Percentiles rank a stretch among this genome's conserved stretches.
Conservation (phyloP, 1,284 basidiomycete species). For the Microbotryum violaceum region DNA sequence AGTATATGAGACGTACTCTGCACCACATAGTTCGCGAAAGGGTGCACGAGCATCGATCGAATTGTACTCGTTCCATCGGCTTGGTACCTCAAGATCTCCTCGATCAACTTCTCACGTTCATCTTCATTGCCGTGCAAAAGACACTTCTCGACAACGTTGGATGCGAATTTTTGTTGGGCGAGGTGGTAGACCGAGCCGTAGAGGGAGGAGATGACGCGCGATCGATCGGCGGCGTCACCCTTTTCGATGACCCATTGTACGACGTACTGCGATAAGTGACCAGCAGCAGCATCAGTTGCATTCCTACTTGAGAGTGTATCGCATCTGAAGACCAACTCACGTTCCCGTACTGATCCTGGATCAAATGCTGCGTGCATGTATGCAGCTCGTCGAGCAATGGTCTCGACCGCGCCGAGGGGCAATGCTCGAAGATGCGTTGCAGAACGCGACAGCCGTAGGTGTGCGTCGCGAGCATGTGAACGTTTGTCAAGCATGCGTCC, state of each 20-base stretch:
- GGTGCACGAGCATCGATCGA: slow-evolving; percentile 27
- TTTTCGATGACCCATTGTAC: slow-evolving; percentile 80
- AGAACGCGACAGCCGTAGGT: slow-evolving; percentile 93
- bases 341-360: slow-evolving; percentile 44
- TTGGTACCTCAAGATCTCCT: slow-evolving; percentile 41
- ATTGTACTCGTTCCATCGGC: slow-evolving; percentile 31
- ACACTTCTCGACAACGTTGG: slow-evolving; percentile 77
- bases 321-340: slow-evolving; percentile 1
- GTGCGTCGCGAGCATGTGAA: slow-evolving; percentile 78
- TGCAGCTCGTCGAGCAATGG: slow-evolving; percentile 75
- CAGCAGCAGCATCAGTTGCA: background rate
- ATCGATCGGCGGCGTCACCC: slow-evolving; percentile 62
- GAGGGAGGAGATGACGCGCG: slow-evolving; percentile 61
- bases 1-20: slow-evolving; percentile 14
- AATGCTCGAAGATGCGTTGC: slow-evolving; percentile 83
- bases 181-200: slow-evolving; percentile 66
- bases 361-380: slow-evolving; percentile 24
- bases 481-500: slow-evolving; percentile 67
- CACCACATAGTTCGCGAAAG: slow-evolving; percentile 31
- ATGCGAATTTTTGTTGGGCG: slow-evolving; percentile 83
- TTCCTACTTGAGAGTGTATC: no score
- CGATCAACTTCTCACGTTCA: slow-evolving; percentile 39
- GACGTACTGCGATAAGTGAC: slow-evolving; percentile 27
- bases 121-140: slow-evolving; percentile 29
- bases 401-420: slow-evolving; percentile 57